A percentile compares a stretch with the other conserved stretches of the same genome.
phyloP scores from a whole-genome alignment of 164 flowering plant genomes.

The Vitis amurensis region DNA sequence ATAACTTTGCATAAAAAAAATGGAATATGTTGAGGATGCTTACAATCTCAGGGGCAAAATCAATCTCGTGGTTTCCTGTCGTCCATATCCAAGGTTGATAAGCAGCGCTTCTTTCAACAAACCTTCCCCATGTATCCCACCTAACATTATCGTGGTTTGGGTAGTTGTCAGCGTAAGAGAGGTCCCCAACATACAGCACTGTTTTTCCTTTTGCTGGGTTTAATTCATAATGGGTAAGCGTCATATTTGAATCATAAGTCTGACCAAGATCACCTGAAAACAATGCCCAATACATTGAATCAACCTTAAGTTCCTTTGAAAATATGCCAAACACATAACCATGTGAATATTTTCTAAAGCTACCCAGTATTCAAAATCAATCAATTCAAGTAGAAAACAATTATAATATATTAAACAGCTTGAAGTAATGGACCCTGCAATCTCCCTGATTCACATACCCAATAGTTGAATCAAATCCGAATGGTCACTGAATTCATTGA shows the following conservation, averaged over 20 bases:
- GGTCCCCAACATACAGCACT: conserved; percentile 59
- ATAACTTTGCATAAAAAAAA: no score
- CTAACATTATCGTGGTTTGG: conserved; percentile 47
- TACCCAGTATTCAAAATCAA: no score
- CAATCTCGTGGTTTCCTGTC: conserved; percentile 68
- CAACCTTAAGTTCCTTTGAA: no score
- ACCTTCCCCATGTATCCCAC: conserved; percentile 78
- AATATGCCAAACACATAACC: no score
- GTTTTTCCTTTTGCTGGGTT: conserved; percentile 48
- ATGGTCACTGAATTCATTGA: not conserved
- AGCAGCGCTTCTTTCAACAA: conserved; percentile 56
- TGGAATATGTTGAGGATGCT: conserved; percentile 11
- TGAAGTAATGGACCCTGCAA: no score
- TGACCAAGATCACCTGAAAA: conserved; percentile 73
- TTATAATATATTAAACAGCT: no score
- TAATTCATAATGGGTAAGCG: conserved; percentile 53
- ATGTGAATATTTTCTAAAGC: no score
- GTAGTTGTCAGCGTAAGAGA: conserved; percentile 64
- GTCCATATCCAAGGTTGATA: conserved; percentile 82
- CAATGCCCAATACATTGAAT: not conserved
- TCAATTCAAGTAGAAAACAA: no score
- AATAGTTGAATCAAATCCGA: no score
- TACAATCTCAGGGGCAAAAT: conserved; percentile 61
- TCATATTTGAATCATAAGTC: conserved; percentile 51
- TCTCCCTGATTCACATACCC: no score